A percentile compares a stretch with the other conserved stretches of the same genome.
phyloP scores from a whole-genome alignment of 2,329 filamentous ascomycete species.

The Emmonsiellopsis sp. region DNA sequence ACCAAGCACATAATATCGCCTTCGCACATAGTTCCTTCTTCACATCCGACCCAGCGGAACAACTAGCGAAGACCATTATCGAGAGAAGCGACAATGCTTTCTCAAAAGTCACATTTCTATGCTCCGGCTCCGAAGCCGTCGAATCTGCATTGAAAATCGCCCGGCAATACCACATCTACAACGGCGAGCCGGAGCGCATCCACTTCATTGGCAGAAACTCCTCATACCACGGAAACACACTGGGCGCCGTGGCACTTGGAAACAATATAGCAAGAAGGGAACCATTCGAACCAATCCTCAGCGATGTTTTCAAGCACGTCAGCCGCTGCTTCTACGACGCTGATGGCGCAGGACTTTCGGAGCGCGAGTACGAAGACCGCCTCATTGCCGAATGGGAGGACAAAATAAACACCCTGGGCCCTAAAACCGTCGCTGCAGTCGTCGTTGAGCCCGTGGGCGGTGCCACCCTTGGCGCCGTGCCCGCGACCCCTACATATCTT shows the following conservation, averaged over 20 bases:
- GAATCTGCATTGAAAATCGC: conserved; percentile 43
- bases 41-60: conserved; percentile 32
- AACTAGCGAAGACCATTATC: conserved; percentile 31
- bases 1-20: conserved; percentile 33
- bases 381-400: not conserved
- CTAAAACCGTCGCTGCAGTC: not conserved
- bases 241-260: conserved; percentile 38
- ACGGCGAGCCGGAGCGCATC: conserved; percentile 26
- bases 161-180: conserved; percentile 40
- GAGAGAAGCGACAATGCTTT: conserved; percentile 17
- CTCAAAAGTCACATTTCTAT: conserved; percentile 15
- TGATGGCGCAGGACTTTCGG: not conserved
- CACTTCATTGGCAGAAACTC: conserved; percentile 39
- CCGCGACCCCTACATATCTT: conserved; percentile 46
- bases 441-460: conserved; percentile 1
- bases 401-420: not conserved
- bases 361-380: not conserved
- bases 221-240: conserved; percentile 44
- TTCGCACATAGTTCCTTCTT: conserved; percentile 40
- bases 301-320: conserved; percentile 1
- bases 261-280: conserved; percentile 24
- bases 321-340: conserved; percentile 3
- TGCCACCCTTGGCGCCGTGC: conserved; percentile 40
- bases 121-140: conserved; percentile 30
- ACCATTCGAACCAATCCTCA: conserved; percentile 25